Percentiles rank a stretch among this genome's conserved stretches.
Evolutionary conservation across 768 basidiomycete species (phyloP).

Genomic region (Panellus pusillus): DNA sequence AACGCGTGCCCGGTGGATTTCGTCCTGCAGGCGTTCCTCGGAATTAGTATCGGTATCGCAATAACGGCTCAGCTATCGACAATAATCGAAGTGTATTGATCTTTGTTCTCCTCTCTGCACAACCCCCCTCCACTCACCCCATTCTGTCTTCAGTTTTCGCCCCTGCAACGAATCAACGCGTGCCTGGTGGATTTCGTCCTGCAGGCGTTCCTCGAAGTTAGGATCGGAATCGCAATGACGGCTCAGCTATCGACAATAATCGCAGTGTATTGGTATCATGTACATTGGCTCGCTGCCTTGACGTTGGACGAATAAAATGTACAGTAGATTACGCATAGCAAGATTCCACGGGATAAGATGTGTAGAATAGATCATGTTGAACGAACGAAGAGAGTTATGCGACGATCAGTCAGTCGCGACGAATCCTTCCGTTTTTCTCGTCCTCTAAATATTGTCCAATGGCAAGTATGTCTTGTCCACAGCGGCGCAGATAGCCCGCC

Average conservation of each 20-base stretch:
- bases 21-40: constrained; percentile 39
- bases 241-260: background rate
- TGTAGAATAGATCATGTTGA: constrained; percentile 11
- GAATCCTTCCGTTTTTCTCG: constrained; percentile 70
- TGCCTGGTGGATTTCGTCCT: constrained; percentile 46
- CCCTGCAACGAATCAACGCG: constrained; percentile 32
- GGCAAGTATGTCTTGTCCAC: constrained; percentile 82
- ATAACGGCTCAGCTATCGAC: too few species aligned
- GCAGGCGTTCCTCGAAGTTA: constrained; percentile 29
- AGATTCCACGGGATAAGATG: constrained; percentile 7
- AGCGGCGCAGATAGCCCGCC: constrained; percentile 67
- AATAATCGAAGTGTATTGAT: too few species aligned
- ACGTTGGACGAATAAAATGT: background rate
- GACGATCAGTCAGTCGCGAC: constrained; percentile 30
- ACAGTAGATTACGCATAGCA: constrained; percentile 17
- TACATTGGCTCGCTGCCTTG: constrained; percentile 16
- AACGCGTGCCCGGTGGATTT: constrained; percentile 42
- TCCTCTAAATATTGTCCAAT: constrained; percentile 86
- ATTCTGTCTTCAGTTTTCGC: constrained; percentile 40
- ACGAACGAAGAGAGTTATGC: constrained; percentile 5
- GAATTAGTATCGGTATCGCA: constrained; percentile 2
- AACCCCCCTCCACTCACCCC: background rate
- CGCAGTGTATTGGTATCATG: constrained; percentile 12
- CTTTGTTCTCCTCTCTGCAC: background rate
- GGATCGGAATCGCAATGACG: background rate